These are phyloP conservation scores for Beauveria rudraprayagi DNA, from an alignment of 2,329 filamentous ascomycete species.

Conservation along the genomic window DNA sequence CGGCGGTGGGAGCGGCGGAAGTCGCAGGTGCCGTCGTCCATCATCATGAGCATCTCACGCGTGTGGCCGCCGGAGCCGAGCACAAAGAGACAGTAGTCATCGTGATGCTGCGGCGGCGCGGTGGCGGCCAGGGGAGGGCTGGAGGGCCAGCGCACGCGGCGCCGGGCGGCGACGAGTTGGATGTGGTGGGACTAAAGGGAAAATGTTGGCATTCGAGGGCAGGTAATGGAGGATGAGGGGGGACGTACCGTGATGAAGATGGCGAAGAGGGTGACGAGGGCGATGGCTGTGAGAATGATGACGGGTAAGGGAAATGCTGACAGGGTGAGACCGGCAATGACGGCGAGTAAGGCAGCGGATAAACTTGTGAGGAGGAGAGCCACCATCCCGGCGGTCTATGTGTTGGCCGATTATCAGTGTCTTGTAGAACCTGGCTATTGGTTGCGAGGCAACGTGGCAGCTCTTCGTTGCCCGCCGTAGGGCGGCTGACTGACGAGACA, in stretches of 20 bases:
- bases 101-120: not conserved
- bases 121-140: not conserved
- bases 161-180: conserved; percentile 19
- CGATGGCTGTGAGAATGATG: conserved; percentile 14
- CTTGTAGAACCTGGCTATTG: not conserved
- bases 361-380: not conserved
- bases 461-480: not conserved
- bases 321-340: not conserved
- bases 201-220: too few relatives aligned
- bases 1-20: conserved; percentile 57
- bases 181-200: conserved; percentile 23
- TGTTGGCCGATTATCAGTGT: not conserved
- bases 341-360: not conserved
- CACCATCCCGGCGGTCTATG: not conserved
- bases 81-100: conserved; percentile 62
- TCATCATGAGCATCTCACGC: conserved; percentile 84
- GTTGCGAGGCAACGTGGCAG: conserved; percentile 3
- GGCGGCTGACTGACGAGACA: not conserved
- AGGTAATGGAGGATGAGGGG: not conserved
- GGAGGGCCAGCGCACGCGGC: conserved; percentile 12
- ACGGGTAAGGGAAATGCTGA: conserved; percentile 10
- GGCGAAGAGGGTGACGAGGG: conserved; percentile 15
- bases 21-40: conserved; percentile 50
- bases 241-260: conserved; percentile 25
- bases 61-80: conserved; percentile 93